Conservation (phyloP, 1,139 yeast genomes). For the Ogataea hybrid region DNA sequence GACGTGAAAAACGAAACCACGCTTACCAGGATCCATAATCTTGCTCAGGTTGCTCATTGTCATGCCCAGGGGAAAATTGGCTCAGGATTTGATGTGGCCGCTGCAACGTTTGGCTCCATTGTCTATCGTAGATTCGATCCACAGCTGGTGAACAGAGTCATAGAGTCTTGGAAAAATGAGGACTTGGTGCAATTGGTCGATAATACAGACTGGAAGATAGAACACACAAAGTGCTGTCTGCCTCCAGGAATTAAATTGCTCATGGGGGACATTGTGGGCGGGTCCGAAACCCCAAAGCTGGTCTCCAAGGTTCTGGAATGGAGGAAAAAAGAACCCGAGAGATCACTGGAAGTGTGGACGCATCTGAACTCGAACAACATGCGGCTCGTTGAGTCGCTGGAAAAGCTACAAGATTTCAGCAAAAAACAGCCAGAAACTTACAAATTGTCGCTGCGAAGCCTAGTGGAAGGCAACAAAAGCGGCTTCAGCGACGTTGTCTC, state of each 20-base stretch:
- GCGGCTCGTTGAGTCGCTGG: slow-evolving; percentile 49
- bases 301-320: slow-evolving; percentile 75
- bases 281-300: slow-evolving; percentile 91
- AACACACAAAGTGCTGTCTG: slow-evolving; percentile 50
- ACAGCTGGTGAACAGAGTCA: slow-evolving; percentile 42
- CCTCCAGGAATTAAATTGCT: slow-evolving; percentile 68
- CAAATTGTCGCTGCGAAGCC: slow-evolving; percentile 26
- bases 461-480: slow-evolving; percentile 15
- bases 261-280: slow-evolving; percentile 93
- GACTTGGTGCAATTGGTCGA: slow-evolving; percentile 43
- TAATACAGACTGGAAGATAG: slow-evolving; percentile 55
- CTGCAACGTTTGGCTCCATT: slow-evolving; percentile 91
- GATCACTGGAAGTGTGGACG: slow-evolving; percentile 51
- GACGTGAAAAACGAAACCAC: slow-evolving; percentile 29
- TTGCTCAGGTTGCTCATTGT: slow-evolving; percentile 89
- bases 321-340: slow-evolving; percentile 53
- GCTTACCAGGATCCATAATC: slow-evolving; percentile 58
- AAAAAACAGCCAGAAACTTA: slow-evolving; percentile 31
- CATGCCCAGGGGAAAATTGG: slow-evolving; percentile 94
- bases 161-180: slow-evolving; percentile 18
- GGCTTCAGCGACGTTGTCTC: slow-evolving; percentile 29
- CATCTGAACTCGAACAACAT: slow-evolving; percentile 58
- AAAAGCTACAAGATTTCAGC: slow-evolving; percentile 38
- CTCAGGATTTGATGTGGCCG: slow-evolving; percentile 95
- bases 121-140: slow-evolving; percentile 74